These are phyloP conservation scores for Cytospora piceicola DNA, from an alignment of 2,329 filamentous ascomycete species.

Conservation along the genomic window DNA sequence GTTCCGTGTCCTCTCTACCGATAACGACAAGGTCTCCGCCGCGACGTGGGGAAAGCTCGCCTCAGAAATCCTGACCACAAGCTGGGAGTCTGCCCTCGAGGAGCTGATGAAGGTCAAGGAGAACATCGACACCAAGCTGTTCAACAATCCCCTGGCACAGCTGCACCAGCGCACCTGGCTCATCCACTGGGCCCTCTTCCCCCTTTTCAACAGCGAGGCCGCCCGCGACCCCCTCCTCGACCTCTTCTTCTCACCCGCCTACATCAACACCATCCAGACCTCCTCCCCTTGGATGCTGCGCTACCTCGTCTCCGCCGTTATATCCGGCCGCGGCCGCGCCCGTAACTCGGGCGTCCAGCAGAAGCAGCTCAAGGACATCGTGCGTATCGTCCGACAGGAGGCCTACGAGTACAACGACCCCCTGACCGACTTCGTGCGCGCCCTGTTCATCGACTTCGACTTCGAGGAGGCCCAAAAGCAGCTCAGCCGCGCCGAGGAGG, in stretches of 20 bases:
- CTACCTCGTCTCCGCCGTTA: constrained; percentile 91
- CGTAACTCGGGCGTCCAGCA: constrained; percentile 88
- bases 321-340: constrained; percentile 82
- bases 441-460: constrained; percentile 93
- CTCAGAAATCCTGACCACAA: constrained; percentile 90
- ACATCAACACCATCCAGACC: constrained; percentile 99
- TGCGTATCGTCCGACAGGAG: constrained; percentile 95
- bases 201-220: constrained; percentile 95
- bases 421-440: constrained; percentile 94
- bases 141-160: constrained; percentile 94
- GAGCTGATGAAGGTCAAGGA: constrained; percentile 90
- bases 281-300: constrained; percentile 95
- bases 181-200: constrained; percentile 98
- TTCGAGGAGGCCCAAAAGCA: constrained; percentile 95
- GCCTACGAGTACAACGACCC: constrained; percentile 97
- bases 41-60: constrained; percentile 98
- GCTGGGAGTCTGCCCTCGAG: constrained; percentile 93
- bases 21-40: constrained; percentile 95
- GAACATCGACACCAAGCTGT: constrained; percentile 89
- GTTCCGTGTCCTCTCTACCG: constrained; percentile 96
- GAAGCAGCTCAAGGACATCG: constrained; percentile 97
- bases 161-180: constrained; percentile 96
- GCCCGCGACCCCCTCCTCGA: constrained; percentile 91
- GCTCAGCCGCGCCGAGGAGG: constrained; percentile 84
- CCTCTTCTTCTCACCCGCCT: constrained; percentile 94